phyloP scores from a whole-genome alignment of 306 rosid species.

The Pyrus betulifolia region DNA sequence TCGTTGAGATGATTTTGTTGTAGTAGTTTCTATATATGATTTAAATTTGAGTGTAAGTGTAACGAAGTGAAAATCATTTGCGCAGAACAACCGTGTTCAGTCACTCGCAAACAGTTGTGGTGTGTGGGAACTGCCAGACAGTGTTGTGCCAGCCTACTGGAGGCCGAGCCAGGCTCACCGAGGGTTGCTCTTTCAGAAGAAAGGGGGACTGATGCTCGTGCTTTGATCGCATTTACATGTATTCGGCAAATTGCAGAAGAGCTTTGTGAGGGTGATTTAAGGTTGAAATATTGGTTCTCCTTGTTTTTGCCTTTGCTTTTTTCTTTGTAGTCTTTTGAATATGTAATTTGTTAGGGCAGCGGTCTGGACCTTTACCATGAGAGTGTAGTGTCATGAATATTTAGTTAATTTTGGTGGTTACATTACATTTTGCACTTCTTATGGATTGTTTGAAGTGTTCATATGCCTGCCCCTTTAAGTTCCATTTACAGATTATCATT shows the following conservation, averaged over 20 bases:
- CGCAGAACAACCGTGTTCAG: constrained; percentile 46
- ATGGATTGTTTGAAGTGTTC: background rate
- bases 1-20: background rate
- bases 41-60: background rate
- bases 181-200: constrained; percentile 43
- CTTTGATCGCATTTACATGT: background rate
- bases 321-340: background rate
- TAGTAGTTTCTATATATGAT: background rate
- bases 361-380: background rate
- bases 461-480: background rate
- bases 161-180: constrained; percentile 42
- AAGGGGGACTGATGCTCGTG: constrained; percentile 24
- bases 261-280: background rate
- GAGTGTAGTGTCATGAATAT: background rate
- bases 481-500: background rate
- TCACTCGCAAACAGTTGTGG: constrained; percentile 45
- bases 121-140: constrained; percentile 47
- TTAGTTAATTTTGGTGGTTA: background rate
- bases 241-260: background rate
- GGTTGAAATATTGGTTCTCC: background rate
- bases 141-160: constrained; percentile 50
- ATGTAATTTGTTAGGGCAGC: background rate
- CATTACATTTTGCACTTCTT: background rate
- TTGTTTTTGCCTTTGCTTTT: background rate
- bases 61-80: background rate